phyloP scores from a whole-genome alignment of 352 stramenopile species.

The Albugo candida region DNA sequence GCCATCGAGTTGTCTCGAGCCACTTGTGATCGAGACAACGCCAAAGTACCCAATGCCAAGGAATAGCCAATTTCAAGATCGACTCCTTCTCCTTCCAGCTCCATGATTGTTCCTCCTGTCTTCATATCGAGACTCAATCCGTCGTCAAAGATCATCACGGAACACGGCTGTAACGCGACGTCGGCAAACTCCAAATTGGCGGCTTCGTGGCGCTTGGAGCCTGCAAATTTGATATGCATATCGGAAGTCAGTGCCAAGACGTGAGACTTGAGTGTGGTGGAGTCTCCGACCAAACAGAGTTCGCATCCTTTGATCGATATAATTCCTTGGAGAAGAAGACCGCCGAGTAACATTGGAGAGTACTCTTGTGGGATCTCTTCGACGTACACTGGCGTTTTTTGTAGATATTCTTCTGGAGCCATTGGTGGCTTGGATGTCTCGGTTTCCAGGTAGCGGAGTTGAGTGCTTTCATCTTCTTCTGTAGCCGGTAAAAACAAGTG shows the following conservation, averaged over 20 bases:
- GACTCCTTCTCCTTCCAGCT: conserved; percentile 72
- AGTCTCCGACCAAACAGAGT: conserved; percentile 66
- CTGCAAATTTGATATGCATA: conserved; percentile 34
- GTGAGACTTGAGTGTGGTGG: conserved; percentile 39
- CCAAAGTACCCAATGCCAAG: conserved; percentile 26
- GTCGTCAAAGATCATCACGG: conserved; percentile 32
- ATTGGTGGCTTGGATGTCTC: conserved; percentile 18
- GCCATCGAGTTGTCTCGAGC: conserved; percentile 3
- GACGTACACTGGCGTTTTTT: conserved; percentile 19
- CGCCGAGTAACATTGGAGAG: conserved; percentile 39
- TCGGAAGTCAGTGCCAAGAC: conserved; percentile 70
- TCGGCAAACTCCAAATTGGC: conserved; percentile 57
- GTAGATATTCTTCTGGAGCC: conserved; percentile 38
- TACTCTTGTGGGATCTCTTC: conserved; percentile 44
- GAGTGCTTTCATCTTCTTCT: conserved; percentile 40
- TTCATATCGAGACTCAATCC: conserved; percentile 57
- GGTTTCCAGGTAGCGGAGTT: conserved; percentile 50
- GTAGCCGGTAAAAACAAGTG: conserved; percentile 42
- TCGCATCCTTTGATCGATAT: conserved; percentile 36
- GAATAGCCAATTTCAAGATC: conserved; percentile 60
- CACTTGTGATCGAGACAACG: conserved; percentile 1
- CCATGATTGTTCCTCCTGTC: conserved; percentile 53
- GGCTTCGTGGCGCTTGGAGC: conserved; percentile 36
- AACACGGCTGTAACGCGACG: conserved; percentile 61
- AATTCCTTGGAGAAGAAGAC: conserved; percentile 27